Evolutionary conservation across 2,329 filamentous ascomycete species (phyloP), one percentile per base, ranked within the genome.

Genomic region (Verticillium zaregamsianum): DNA sequence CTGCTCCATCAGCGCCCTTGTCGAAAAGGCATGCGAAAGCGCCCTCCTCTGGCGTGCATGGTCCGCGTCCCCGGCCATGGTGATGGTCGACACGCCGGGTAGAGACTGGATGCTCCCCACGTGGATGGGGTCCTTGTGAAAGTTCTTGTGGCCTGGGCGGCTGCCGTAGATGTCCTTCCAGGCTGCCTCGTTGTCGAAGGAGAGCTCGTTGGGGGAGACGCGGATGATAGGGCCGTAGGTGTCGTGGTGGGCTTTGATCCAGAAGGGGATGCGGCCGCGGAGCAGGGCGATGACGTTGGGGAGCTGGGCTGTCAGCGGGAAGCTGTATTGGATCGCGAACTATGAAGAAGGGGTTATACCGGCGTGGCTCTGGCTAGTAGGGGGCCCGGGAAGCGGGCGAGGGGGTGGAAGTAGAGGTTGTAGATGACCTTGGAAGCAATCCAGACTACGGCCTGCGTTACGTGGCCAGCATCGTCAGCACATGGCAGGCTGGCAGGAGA

Each of bases 91-190:
- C 14, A 62, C 57, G 3, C 60, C 57, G 49, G 60, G 60, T 3
- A 62, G 56, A 11, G 60, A 39, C 33, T 62, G 69, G 31, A 71
- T 62, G 56, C 70, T 68, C 59, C 72, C 63, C 59, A 70, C 66
- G 63, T 73, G 71, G 32, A 72, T 63, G 59, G 70, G 66, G 64
- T 75, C 72, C 59, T 74, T 71, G 62, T 68, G 65, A 37, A 71
- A 67, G 32, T 71, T 66, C 20, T 68, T 66, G 45, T 70, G 65
- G 23, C 64, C 64, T 23, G 63, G 59, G 0, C 63, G 59, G 20
- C 57, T 55, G 32, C 64, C 61, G 54, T 62, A 63, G 5, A 66
- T 65, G 40, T 65, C 63, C 25, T 60, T 63, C 62, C 63, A 63
- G 8, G 62, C 63, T 14, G 59, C n/a, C 7, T 62, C 61, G 32